Conservation (phyloP, 352 stramenopile genomes). For the Phytophthora ohioensis region DNA sequence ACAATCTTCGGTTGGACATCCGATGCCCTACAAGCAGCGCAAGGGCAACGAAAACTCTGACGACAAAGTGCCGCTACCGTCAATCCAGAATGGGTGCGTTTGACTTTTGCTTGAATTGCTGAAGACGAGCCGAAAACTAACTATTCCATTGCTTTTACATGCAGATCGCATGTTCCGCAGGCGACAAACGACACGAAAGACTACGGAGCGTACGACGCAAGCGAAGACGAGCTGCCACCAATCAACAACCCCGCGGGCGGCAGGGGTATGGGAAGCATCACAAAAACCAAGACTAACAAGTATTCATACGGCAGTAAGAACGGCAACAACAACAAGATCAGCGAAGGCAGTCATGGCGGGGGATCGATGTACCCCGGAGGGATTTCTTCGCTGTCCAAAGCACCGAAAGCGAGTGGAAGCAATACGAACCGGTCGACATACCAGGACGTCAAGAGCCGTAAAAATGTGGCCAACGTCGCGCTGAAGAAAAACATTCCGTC, state of each 20-base stretch:
- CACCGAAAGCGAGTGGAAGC: conserved; percentile 42
- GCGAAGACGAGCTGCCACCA: conserved; percentile 58
- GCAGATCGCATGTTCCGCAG: conserved; percentile 36
- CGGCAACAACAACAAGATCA: conserved; percentile 39
- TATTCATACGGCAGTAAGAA: conserved; percentile 39
- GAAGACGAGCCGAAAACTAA: not conserved
- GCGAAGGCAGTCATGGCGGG: conserved; percentile 22
- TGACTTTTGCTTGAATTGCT: not conserved
- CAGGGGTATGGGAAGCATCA: conserved; percentile 11
- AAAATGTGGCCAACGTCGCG: conserved; percentile 26
- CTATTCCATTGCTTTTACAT: not conserved
- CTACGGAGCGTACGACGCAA: conserved; percentile 36
- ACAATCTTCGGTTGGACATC: conserved; percentile 26
- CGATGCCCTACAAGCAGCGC: conserved; percentile 48
- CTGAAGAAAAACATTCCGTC: conserved; percentile 42
- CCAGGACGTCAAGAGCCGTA: conserved; percentile 46
- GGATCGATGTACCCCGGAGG: conserved; percentile 31
- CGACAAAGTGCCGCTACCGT: conserved; percentile 59
- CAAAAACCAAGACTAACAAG: conserved; percentile 41
- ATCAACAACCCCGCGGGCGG: conserved; percentile 46
- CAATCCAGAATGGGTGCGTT: conserved; percentile 58
- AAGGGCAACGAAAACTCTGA: conserved; percentile 64
- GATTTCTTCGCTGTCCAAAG: conserved; percentile 35
- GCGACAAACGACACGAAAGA: conserved; percentile 34
- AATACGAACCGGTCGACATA: conserved; percentile 48